Evolutionary conservation across 129 eudicot genomes (phyloP).

Genomic region (Sambucus nigra): DNA sequence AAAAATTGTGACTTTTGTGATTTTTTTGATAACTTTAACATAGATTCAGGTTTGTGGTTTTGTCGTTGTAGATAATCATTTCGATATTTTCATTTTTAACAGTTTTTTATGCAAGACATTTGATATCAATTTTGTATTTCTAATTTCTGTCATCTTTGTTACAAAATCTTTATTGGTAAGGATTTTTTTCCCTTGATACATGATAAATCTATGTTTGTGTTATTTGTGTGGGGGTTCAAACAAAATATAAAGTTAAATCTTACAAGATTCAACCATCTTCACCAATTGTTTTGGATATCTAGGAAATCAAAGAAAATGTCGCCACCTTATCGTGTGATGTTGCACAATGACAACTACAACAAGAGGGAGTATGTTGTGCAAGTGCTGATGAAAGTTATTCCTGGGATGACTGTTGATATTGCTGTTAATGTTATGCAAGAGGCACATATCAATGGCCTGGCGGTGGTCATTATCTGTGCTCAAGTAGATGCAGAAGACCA

Average conservation of each 20-base stretch:
- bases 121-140: too few relatives aligned
- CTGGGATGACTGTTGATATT: constrained; percentile 87
- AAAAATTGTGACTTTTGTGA: too few relatives aligned
- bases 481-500: constrained; percentile 96
- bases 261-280: not conserved
- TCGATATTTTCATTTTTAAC: too few relatives aligned
- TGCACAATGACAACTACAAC: constrained; percentile 87
- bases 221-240: not conserved
- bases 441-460: constrained; percentile 73
- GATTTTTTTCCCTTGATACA: too few relatives aligned
- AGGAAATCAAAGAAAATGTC: constrained; percentile 89
- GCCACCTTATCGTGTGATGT: constrained; percentile 87
- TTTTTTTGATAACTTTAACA: too few relatives aligned
- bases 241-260: not conserved
- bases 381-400: constrained; percentile 92
- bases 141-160: too few relatives aligned
- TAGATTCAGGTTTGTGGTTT: too few relatives aligned
- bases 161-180: too few relatives aligned
- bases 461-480: constrained; percentile 84
- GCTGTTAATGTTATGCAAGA: constrained; percentile 97
- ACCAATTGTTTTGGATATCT: constrained; percentile 2
- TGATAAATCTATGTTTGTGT: too few relatives aligned
- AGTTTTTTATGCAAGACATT: too few relatives aligned
- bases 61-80: too few relatives aligned
- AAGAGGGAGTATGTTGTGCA: constrained; percentile 95